Percentiles rank a stretch among this genome's conserved stretches.
Evolutionary conservation across 306 rosid species (phyloP).

Genomic region (Prunus mongolica): DNA sequence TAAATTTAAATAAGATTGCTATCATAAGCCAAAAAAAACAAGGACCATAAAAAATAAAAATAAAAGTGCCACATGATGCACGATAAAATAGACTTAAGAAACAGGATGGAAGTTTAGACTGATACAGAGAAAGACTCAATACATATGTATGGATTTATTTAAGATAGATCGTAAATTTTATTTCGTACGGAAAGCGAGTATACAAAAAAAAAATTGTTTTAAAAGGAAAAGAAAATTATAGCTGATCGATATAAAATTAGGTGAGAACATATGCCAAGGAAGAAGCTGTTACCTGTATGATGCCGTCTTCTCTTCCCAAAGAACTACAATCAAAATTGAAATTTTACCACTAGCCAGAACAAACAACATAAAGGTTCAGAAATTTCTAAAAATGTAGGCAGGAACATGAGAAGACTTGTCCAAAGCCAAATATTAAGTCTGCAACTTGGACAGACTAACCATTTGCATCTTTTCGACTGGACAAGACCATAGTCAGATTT

Average conservation of each 20-base stretch:
- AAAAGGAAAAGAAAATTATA: background rate
- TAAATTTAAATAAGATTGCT: background rate
- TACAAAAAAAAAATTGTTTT: background rate
- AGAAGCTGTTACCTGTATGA: conserved; percentile 11
- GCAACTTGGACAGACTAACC: background rate
- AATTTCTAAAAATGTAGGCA: background rate
- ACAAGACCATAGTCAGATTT: background rate
- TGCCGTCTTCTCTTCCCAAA: conserved; percentile 12
- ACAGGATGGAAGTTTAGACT: background rate
- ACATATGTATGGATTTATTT: background rate
- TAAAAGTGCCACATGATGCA: background rate
- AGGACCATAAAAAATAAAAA: background rate
- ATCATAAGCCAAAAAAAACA: background rate
- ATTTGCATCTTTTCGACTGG: background rate
- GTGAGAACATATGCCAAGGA: background rate
- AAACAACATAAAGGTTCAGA: background rate
- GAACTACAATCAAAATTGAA: conserved; percentile 10
- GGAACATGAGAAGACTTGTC: background rate
- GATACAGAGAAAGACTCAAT: background rate
- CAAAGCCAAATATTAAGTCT: background rate
- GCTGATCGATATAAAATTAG: background rate
- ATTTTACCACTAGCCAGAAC: background rate
- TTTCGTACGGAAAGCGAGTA: background rate
- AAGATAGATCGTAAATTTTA: background rate
- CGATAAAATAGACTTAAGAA: background rate